Conservation (phyloP, 2,329 filamentous ascomycete genomes). For the Cadophora luteo-olivacea region DNA sequence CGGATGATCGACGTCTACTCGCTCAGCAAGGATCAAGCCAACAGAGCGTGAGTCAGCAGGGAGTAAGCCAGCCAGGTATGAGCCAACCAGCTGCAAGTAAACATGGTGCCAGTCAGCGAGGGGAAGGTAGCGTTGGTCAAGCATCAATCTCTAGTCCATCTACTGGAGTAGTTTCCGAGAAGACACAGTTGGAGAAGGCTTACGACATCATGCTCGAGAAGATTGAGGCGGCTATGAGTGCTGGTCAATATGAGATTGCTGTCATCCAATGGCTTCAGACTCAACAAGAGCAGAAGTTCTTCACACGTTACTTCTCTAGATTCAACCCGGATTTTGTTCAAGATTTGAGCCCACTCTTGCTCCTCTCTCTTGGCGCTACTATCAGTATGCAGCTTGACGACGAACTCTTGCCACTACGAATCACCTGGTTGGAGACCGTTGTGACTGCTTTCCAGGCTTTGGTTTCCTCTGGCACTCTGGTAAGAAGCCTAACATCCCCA, state of each 20-base stretch:
- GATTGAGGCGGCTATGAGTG: slow-evolving; percentile 68
- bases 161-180: slow-evolving; percentile 46
- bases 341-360: slow-evolving; percentile 64
- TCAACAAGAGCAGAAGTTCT: slow-evolving; percentile 67
- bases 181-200: slow-evolving; percentile 59
- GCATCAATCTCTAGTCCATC: slow-evolving; percentile 32
- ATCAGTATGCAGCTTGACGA: slow-evolving; percentile 64
- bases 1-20: slow-evolving; percentile 48
- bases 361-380: slow-evolving; percentile 69
- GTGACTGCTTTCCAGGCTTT: slow-evolving; percentile 55
- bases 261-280: slow-evolving; percentile 72
- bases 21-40: slow-evolving; percentile 10
- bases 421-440: slow-evolving; percentile 66
- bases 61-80: slow-evolving; percentile 5
- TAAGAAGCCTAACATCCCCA: slow-evolving; percentile 41
- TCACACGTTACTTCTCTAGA: slow-evolving; percentile 60
- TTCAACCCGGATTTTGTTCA: slow-evolving; percentile 60
- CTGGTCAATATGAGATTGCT: slow-evolving; percentile 66
- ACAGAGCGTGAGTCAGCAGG: slow-evolving; percentile 18
- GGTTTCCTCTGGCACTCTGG: slow-evolving; percentile 41
- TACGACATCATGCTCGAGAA: slow-evolving; percentile 60
- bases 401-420: slow-evolving; percentile 59
- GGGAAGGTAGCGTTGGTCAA: slow-evolving; percentile 16
- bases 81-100: slow-evolving; percentile 11
- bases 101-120: slow-evolving; percentile 14